phyloP scores from a whole-genome alignment of 129 eudicot species.

The Helichrysum umbraculigerum region DNA sequence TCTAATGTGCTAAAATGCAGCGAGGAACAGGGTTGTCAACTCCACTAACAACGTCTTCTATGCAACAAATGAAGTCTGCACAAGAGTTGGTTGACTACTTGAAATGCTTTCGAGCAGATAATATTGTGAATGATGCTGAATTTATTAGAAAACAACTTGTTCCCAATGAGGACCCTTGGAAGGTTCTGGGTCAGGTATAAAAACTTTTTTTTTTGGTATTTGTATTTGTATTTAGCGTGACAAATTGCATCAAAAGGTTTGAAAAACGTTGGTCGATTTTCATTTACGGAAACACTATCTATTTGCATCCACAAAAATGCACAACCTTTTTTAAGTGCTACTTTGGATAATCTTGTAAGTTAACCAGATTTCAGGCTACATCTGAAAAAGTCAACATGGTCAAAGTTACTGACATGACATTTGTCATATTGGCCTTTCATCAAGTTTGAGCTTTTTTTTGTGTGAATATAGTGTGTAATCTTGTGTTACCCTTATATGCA shows the following conservation, averaged over 20 bases:
- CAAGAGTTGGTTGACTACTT: constrained; percentile 70
- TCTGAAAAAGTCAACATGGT: background rate
- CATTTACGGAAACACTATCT: background rate
- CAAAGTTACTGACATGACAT: background rate
- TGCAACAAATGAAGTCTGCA: constrained; percentile 81
- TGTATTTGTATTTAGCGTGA: background rate
- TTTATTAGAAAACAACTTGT: constrained; percentile 67
- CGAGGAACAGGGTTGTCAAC: constrained; percentile 98
- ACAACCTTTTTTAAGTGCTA: too few species aligned
- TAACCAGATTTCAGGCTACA: background rate
- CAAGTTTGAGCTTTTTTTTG: too few species aligned
- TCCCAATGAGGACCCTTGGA: constrained; percentile 72
- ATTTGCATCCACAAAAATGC: background rate
- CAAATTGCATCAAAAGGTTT: background rate
- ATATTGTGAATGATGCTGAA: constrained; percentile 93
- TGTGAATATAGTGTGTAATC: background rate
- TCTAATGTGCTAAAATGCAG: constrained; percentile 48
- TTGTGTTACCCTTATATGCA: constrained; percentile 14
- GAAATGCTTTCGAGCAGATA: constrained; percentile 82
- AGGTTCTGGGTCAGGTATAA: constrained; percentile 85
- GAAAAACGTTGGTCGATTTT: background rate
- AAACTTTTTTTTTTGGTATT: background rate
- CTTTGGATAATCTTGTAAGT: background rate
- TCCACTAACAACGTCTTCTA: constrained; percentile 82
- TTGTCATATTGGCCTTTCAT: too few species aligned